These are phyloP conservation scores for Chaetoceros muelleri DNA, from an alignment of 108 stramenopile species.

Conservation along the genomic window DNA sequence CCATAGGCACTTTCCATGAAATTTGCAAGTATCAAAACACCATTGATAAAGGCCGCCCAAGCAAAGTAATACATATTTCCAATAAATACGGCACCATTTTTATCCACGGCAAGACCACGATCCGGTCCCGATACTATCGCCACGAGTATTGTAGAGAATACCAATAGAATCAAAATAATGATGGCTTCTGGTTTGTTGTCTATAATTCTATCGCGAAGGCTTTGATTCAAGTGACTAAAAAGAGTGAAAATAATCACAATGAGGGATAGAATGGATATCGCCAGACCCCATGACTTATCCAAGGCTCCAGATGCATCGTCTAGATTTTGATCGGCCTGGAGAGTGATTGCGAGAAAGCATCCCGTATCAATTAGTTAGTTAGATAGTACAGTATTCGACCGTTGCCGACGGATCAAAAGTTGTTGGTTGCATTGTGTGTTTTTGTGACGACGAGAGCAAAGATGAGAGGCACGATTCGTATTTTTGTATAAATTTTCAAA, in stretches of 20 bases:
- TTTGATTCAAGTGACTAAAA: neutral
- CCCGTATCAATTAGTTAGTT: too few species aligned
- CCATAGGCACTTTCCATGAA: slow-evolving; percentile 1
- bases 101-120: slow-evolving; percentile 11
- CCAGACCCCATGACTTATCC: slow-evolving; percentile 7
- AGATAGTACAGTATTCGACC: neutral
- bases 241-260: neutral
- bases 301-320: neutral
- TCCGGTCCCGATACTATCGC: slow-evolving; percentile 5
- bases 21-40: neutral
- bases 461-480: too few species aligned
- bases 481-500: too few species aligned
- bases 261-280: slow-evolving; percentile 1
- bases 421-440: too few species aligned
- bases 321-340: neutral
- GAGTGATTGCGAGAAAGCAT: too few species aligned
- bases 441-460: too few species aligned
- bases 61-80: slow-evolving; percentile 9
- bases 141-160: slow-evolving; percentile 5
- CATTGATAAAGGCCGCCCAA: slow-evolving; percentile 5
- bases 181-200: slow-evolving; percentile 5
- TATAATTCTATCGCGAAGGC: neutral
- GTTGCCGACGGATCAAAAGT: too few species aligned
- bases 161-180: neutral
- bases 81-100: slow-evolving; percentile 4